Evolutionary conservation across 768 basidiomycete genomes (phyloP).

Genomic region (Serendipita sp.): DNA sequence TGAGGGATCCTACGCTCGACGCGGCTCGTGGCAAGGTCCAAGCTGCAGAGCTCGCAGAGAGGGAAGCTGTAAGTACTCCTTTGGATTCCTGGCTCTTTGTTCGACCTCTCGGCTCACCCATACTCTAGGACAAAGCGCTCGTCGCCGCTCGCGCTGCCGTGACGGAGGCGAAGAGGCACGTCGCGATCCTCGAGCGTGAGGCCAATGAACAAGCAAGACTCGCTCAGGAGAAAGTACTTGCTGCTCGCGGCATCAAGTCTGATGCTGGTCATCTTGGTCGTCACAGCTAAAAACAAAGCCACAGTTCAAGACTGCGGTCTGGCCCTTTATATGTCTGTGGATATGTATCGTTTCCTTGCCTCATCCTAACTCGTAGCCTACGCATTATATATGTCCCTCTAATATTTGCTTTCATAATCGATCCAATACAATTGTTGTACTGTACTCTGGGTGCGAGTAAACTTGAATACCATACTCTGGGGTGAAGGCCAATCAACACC

Average conservation of each 20-base stretch:
- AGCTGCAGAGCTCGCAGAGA: neutral
- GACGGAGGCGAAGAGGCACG: neutral
- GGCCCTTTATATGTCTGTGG: too few relatives aligned
- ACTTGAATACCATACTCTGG: too few relatives aligned
- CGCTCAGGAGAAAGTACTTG: neutral
- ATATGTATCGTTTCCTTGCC: too few relatives aligned
- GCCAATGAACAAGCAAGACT: constrained; percentile 1
- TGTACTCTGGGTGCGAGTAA: too few relatives aligned
- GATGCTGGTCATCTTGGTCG: constrained; percentile 3
- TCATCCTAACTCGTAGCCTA: too few relatives aligned
- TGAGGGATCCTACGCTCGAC: neutral
- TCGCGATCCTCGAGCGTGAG: neutral
- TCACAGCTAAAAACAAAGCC: neutral
- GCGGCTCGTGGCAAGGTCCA: neutral
- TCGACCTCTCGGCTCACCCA: neutral
- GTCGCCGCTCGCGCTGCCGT: neutral
- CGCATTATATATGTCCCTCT: too few relatives aligned
- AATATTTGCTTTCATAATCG: too few relatives aligned
- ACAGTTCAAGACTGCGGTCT: too few relatives aligned
- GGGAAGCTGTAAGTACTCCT: neutral
- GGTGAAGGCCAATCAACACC: too few relatives aligned
- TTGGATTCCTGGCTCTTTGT: neutral
- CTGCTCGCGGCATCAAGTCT: constrained; percentile 1
- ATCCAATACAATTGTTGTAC: too few relatives aligned
- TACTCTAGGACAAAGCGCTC: constrained; percentile 1